These are phyloP conservation scores for Epicoccum nigrum DNA, from an alignment of 2,329 filamentous ascomycete genomes.

Conservation along the genomic window DNA sequence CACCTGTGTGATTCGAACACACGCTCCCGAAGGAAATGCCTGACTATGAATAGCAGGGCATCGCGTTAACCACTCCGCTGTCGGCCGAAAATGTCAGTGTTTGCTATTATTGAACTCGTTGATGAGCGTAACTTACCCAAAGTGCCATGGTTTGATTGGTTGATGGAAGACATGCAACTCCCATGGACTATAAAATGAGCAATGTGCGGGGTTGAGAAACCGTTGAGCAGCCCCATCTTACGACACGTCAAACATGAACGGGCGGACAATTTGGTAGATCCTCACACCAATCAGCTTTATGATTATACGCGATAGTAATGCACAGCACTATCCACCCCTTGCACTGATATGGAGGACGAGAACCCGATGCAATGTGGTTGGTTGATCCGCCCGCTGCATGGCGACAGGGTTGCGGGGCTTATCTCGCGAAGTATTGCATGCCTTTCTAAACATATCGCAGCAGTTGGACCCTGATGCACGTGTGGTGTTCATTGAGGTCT, in stretches of 20 bases:
- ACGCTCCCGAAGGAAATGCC: constrained; percentile 37
- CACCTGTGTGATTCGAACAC: constrained; percentile 40
- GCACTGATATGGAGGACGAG: background rate
- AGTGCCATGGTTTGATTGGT: too few species aligned
- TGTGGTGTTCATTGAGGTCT: background rate
- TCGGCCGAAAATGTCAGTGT: too few species aligned
- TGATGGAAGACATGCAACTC: too few species aligned
- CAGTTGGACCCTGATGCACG: background rate
- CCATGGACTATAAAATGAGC: too few species aligned
- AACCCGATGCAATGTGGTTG: background rate
- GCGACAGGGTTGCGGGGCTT: constrained; percentile 2
- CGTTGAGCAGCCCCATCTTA: too few species aligned
- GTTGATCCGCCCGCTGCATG: constrained; percentile 3
- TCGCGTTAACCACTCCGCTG: constrained; percentile 21
- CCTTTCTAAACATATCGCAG: background rate
- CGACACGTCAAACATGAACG: too few species aligned
- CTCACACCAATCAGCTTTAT: too few species aligned
- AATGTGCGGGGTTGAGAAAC: too few species aligned
- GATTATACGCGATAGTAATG: too few species aligned
- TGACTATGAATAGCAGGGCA: constrained; percentile 20
- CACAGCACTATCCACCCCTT: too few species aligned
- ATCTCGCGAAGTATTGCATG: constrained; percentile 1
- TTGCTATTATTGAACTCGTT: background rate
- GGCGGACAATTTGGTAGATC: too few species aligned
- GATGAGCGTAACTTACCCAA: too few species aligned